Conservation (phyloP, 2,329 filamentous ascomycete species). For the Arachnomyces sp. region DNA sequence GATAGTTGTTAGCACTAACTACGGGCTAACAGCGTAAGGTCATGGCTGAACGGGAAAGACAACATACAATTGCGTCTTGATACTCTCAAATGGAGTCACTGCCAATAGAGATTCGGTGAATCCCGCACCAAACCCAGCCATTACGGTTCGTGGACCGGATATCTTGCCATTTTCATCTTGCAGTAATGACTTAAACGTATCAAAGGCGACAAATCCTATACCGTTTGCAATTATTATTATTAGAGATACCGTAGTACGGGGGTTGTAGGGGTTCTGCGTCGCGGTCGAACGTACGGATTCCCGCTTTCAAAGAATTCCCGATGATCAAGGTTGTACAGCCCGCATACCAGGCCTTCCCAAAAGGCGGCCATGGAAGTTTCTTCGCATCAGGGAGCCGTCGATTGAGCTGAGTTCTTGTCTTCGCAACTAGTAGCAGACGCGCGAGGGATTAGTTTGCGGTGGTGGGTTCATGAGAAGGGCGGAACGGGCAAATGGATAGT, state of each 20-base stretch:
- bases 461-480: neutral
- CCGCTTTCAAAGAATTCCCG: constrained; percentile 92
- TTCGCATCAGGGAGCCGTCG: constrained; percentile 67
- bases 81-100: constrained; percentile 94
- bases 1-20: neutral
- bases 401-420: constrained; percentile 91
- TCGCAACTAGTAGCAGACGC: constrained; percentile 59
- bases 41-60: neutral
- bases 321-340: constrained; percentile 96
- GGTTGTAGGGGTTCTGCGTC: neutral
- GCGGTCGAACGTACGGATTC: constrained; percentile 61
- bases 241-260: neutral
- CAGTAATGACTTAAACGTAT: constrained; percentile 80
- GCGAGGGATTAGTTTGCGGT: constrained; percentile 10
- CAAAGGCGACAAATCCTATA: constrained; percentile 87
- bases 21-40: neutral
- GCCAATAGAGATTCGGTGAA: constrained; percentile 88
- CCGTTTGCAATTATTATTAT: constrained; percentile 1
- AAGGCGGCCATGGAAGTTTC: constrained; percentile 91
- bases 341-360: constrained; percentile 92
- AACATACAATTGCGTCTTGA: constrained; percentile 81
- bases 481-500: neutral
- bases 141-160: constrained; percentile 79
- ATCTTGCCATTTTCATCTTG: constrained; percentile 79
- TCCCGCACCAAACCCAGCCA: constrained; percentile 89